Base-by-base conservation (phyloP, 2,329 filamentous ascomycete species). In the Monosporascus ibericus region DNA sequence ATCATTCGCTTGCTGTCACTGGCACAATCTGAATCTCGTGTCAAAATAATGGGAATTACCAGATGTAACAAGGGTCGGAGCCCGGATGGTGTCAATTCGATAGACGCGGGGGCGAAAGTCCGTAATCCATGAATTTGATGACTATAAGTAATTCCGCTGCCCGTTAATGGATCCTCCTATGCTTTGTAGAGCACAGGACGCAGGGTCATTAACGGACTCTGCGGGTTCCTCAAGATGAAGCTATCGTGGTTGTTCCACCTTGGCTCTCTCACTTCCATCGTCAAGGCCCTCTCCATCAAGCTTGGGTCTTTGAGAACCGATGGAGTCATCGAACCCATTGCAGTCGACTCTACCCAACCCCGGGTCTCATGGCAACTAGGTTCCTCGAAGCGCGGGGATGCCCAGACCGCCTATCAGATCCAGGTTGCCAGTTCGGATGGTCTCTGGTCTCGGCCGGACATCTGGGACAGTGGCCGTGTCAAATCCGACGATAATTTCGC, bases 391-490 rank as follows among this genome's bases (percentile, higher is more conserved):
- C 40, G 40, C 22, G 40, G 40, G 6, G 40, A 44, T 44, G 40
- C 40, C 14, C 40, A 44, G 22, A 44, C 40, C 40, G 40, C 40
- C 14, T 44, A 20, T 14, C 40, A 44, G 40, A 44, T 44, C 22
- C 40, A 44, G 22, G 20, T 20, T 24, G 7, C 40, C 11, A 24
- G 40, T 24, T 25, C 40, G 3, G 20, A 44, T 15, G 40, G 20
- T 6, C 18, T 44, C n/a, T 22, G 40, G 40, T 6, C 8, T 44
- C 20, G n/a, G 5, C n/a, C 44, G 1, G 52, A 54, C n/a, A 48
- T 57, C 8, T 55, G 52, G 52, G 52, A 53, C 17, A 46, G 39
- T 15, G 44, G 52, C 4, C 52, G 47, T 5, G 34, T 52, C n/a
- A 2, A 27, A 6, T 27, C 44, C n/a, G 24, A 17, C 1, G 30